Percentiles rank a stretch among this genome's conserved stretches.
phyloP scores from a whole-genome alignment of 2,329 filamentous ascomycete genomes.

The Diaporthe velutina region DNA sequence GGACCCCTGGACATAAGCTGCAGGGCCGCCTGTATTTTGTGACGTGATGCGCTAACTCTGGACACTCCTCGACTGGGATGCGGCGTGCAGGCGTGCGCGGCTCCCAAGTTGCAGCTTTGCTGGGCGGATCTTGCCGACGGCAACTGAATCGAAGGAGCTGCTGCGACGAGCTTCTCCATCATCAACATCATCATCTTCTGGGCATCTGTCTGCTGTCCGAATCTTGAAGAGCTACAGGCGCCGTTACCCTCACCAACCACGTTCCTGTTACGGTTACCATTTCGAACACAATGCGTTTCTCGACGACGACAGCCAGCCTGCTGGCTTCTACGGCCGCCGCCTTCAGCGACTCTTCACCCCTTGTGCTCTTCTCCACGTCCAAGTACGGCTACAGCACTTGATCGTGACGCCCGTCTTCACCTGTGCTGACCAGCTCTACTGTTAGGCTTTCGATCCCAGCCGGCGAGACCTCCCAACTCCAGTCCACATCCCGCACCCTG shows the following conservation, averaged over 20 bases:
- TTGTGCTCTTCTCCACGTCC: constrained; percentile 87
- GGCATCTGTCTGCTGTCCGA: background rate
- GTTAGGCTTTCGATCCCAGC: constrained; percentile 50
- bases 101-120: constrained; percentile 20
- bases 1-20: constrained; percentile 40
- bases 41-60: constrained; percentile 37
- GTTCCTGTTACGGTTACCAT: background rate
- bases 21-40: constrained; percentile 34
- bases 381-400: constrained; percentile 68
- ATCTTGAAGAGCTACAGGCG: background rate
- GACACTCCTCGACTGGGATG: constrained; percentile 18
- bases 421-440: constrained; percentile 34
- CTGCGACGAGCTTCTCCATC: constrained; percentile 33
- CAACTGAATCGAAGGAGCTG: constrained; percentile 31
- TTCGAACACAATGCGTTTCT: constrained; percentile 66
- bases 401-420: constrained; percentile 22
- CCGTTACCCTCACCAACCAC: background rate
- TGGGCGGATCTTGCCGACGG: constrained; percentile 38
- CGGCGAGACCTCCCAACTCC: constrained; percentile 57
- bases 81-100: constrained; percentile 18
- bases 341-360: constrained; percentile 89
- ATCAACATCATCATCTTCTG: constrained; percentile 29
- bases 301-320: constrained; percentile 62
- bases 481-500: constrained; percentile 61
- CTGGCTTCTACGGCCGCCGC: constrained; percentile 73